Base-by-base conservation (phyloP, 371 early-diverging fungal species). In the Mortierella sp. region DNA sequence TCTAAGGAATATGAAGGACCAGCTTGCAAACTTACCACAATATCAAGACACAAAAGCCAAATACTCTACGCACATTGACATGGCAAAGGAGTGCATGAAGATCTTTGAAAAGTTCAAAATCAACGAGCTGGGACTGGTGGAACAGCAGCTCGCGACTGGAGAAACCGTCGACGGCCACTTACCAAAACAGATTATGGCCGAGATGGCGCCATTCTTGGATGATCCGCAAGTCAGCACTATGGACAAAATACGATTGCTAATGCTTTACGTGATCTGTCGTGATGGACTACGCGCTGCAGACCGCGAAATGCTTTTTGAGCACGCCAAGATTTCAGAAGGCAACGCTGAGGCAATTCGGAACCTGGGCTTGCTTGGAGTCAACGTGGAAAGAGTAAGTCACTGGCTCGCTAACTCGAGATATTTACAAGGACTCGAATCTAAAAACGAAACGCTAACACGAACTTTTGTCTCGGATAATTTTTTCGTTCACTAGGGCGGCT, bases 21-120 rank as follows among this genome's bases (percentile, higher is more conserved):
- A 94, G 24, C 88, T 99, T 41, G 91, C 93, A 8, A 91, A 95
- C 32, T 80, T 99, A 33, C 98, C 98, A 4, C 95, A 98, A 80
- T 98, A 94, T 81, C 97, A 97, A 82, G 96, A 96, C 65, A 89
- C 96, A 87, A 96, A 97, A 78, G 87, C 63, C 33, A 84, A 94
- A 89, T 98, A 95, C 78, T 93, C 97, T 40, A 89, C 93, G 3
- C 99, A 99, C 78, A 95, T 97, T 79, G 94, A 93, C 28, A 93
- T 99, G 75, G 94, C 95, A 67, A 92, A 92, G 82, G 94, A 96
- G 65, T 98, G 97, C 83, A 93, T 96, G 87, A 77, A 85, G 4
- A 84, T 91, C 50, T 96, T 96, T 74, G 92, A 93, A 58, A 83
- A 88, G 32, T 89, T 92, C 48, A 92, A 92, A 40, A 81, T 98